Evolutionary conservation across 352 stramenopile genomes (phyloP), one percentile per base, ranked within the genome.

Genomic region (Phytopythium sindhum): DNA sequence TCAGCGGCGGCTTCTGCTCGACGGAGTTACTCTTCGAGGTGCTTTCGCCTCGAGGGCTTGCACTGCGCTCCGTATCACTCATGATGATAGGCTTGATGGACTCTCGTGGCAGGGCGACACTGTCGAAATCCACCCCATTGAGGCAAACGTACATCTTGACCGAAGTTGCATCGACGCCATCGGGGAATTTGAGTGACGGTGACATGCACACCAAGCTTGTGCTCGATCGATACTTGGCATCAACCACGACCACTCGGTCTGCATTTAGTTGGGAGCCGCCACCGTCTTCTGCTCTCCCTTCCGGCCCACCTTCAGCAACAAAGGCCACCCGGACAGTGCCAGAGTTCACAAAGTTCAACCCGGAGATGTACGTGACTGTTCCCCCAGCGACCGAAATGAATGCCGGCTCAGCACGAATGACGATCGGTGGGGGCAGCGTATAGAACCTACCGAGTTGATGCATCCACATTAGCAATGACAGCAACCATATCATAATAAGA

Each of bases 111-210:
- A 90, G 60, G 0, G 73, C 74, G 29, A 90, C 72, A 48, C 81
- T 84, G n/a, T 90, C 78, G 45, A 90, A 90, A 44, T 90, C 81
- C 14, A 70, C 23, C 4, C 81, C 81, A 44, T 90, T 88, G 10
- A 85, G 61, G 1, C 77, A 81, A 0, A 88, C 72, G 52, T 80
- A 84, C 21, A 90, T 15, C 21, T 66, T 75, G 17, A 81, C 70
- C 21, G 51, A 60, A 1, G 64, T 62, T 15, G 37, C 26, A 7
- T n/a, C 24, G 8, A 24, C 24, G 0, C 24, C 37, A 35, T n/a
- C 19, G 1, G 12, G n/a, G 3, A 31, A 45, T 24, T 6, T 62
- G 29, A 87, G 51, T 4, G 77, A 51, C 11, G 81, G 78, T 9
- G 81, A 78, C 1, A 67, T 64, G 56, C 81, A 90, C 4, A 71